Evolutionary conservation across 176 grass and related monocot genomes (phyloP), one percentile per base, ranked within the genome.

Genomic region (Triticum turgidum): DNA sequence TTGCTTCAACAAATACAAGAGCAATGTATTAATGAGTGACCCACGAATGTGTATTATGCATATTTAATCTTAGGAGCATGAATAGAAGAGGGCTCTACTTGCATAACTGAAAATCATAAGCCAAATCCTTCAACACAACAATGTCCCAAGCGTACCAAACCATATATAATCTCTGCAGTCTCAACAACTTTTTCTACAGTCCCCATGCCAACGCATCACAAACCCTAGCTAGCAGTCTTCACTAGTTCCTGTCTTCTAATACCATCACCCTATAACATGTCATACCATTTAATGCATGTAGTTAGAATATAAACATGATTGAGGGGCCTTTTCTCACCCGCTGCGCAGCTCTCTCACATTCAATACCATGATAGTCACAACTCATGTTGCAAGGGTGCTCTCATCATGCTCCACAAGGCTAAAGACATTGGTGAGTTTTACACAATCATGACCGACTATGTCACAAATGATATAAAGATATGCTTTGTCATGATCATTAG

Each of bases 281-380:
- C 37, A 68, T 80, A 51, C 68, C 67, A 87, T 90, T 86, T 61
- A 90, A 87, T 90, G 84, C 91, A 82, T 67, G 78, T 82, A 90
- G 56, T 49, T 87, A 90, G 91, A 92, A 87, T 89, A 87, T 93
- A 76, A 79, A 82, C 75, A 90, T 90, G 88, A 87, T 87, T 85
- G 85, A 73, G 51, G 51, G 87, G 77, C 84, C 78, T 87, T 82
- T 83, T 78, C 82, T 30, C 45, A 44, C 58, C 59, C 71, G 39
- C 34, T 59, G 17, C 65, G 67, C 75, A 59, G 33, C 49, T 73
- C 47, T 76, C 59, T 47, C 45, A 77, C 82, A 90, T 90, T 93
- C 61, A 93, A 90, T 93, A 78, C 37, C 71, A 76, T 90, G 91
- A 93, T 90, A 74, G 69, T 41, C 88, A 90, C 88, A 79, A 87